Evolutionary conservation across 1,284 basidiomycete species (phyloP), one percentile per base, ranked within the genome.

Genomic region (Sphaerobolus stellatus): DNA sequence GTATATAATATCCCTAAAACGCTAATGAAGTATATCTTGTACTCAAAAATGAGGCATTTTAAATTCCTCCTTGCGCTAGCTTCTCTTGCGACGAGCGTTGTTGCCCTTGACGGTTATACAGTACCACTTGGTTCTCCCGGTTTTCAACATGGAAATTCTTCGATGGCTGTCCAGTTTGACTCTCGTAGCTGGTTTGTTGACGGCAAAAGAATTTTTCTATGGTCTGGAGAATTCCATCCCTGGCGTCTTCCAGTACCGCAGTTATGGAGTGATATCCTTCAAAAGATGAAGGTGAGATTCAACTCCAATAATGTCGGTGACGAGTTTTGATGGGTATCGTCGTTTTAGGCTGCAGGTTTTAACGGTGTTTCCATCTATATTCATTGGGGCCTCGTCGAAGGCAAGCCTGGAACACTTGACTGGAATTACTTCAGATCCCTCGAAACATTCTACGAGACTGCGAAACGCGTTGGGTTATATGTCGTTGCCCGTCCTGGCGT

Each of bases 341-440:
- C 22, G 18, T 28, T 20, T 8, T 14, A 57, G 56, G 56, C 52
- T 31, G 56, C 45, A 14, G 56, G 56, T 4, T 57, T 57, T 36
- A 57, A 57, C 24, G 52, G 46, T 24, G 56, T 57, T 20, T 57
- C 56, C 9, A 57, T 52, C 16, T 57, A 57, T 33, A 43, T 54
- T 20, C 52, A 57, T 30, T 57, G 56, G 56, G 56, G 56, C 25
- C 29, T 57, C 22, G 44, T 49, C 24, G 56, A 57, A 36, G 52
- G 56, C 24, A 57, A 57, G 38, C 45, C 46, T 8, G 56, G 56
- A 16, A 28, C 25, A 5, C 52, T 57, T 25, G 49, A 57, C 34
- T 57, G 52, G 47, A 44, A 57, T 13, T 38, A 48, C 8, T 54
- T 54, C 33, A 44, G 56, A 7, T 55, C 52, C 20, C 28, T 57